Conservation (phyloP, 192 early-diverging fungal genomes). For the Spizellomyces sp. region DNA sequence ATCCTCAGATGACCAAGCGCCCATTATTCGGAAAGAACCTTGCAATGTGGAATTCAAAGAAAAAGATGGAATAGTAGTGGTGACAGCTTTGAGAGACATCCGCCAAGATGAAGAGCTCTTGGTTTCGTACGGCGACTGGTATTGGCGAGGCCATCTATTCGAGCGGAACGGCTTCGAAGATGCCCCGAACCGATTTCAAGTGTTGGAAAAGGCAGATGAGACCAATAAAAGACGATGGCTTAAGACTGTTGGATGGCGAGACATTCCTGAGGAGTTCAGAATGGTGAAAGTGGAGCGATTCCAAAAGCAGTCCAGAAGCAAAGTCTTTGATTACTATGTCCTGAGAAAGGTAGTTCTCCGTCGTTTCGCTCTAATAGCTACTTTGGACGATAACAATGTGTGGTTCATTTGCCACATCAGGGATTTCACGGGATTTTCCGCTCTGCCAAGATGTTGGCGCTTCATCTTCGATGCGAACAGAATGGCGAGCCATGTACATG, state of each 20-base stretch:
- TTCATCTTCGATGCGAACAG: no score
- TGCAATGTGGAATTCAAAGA: constrained; percentile 1
- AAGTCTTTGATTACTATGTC: neutral
- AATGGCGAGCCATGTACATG: no score
- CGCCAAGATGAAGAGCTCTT: constrained; percentile 15
- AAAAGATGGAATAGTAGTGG: constrained; percentile 9
- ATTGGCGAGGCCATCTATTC: constrained; percentile 17
- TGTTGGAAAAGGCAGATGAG: neutral
- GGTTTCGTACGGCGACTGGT: constrained; percentile 22
- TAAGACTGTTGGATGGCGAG: neutral
- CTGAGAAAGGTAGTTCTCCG: neutral
- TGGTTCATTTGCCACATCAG: no score
- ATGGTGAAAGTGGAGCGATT: constrained; percentile 11
- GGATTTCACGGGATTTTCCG: no score
- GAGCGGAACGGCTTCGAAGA: constrained; percentile 22
- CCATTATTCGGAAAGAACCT: neutral
- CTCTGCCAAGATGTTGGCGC: no score
- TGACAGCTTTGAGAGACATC: constrained; percentile 4
- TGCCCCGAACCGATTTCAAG: constrained; percentile 7
- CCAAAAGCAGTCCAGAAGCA: neutral
- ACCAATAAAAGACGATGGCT: neutral
- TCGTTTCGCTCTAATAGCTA: no score
- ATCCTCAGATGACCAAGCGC: constrained; percentile 9
- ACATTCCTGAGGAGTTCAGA: constrained; percentile 9
- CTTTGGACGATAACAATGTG: no score